These are phyloP conservation scores for Aspergillus glaucus DNA, from an alignment of 2,329 filamentous ascomycete species.

Conservation along the genomic window DNA sequence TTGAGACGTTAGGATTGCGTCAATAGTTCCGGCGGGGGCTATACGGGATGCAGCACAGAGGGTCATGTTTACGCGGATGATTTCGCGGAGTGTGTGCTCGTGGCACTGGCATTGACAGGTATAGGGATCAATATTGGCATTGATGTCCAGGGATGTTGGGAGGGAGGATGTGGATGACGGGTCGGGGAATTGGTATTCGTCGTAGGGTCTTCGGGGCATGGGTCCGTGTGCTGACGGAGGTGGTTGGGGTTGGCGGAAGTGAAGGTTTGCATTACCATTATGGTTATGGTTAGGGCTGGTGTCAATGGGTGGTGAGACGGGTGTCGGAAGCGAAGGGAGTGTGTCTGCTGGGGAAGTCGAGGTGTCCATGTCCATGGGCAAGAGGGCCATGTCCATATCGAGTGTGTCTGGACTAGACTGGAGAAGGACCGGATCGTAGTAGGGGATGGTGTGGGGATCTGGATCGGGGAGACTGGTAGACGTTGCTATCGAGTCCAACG, in stretches of 20 bases:
- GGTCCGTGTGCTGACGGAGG: neutral
- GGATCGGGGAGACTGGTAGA: neutral
- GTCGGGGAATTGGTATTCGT: neutral
- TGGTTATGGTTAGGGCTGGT: neutral
- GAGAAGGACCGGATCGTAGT: neutral
- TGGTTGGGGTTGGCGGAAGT: neutral
- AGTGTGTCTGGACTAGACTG: neutral
- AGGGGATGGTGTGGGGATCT: neutral
- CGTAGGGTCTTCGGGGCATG: neutral
- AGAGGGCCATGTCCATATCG: neutral
- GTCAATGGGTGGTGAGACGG: neutral
- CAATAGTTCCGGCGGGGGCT: slow-evolving; percentile 16
- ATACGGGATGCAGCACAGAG: slow-evolving; percentile 9
- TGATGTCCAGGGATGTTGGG: neutral
- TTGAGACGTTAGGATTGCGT: slow-evolving; percentile 21
- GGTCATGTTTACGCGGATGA: slow-evolving; percentile 14
- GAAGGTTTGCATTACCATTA: neutral
- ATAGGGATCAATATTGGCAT: neutral
- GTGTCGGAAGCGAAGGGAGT: neutral
- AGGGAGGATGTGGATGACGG: no score
- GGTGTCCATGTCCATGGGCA: neutral
- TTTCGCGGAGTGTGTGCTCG: slow-evolving; percentile 17
- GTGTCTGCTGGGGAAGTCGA: neutral
- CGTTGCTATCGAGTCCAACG: neutral
- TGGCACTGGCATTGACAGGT: slow-evolving; percentile 18